phyloP scores from a whole-genome alignment of 305 asterid genomes.

The Andrographis paniculata region DNA sequence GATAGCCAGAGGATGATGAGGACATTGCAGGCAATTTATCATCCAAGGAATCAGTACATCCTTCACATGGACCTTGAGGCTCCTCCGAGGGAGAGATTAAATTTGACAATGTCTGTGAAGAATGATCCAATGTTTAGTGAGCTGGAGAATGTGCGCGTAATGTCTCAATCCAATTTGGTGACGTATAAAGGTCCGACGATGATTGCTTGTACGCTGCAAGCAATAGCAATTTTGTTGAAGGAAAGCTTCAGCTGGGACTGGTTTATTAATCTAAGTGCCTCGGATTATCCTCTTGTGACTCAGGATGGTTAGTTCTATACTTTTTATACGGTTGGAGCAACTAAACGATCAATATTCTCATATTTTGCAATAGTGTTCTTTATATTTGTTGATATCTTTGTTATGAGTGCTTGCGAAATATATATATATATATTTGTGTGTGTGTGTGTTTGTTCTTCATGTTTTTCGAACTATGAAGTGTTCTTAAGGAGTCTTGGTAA shows the following conservation, averaged over 20 bases:
- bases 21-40: slow-evolving; percentile 86
- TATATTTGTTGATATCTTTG: not conserved
- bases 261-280: slow-evolving; percentile 98
- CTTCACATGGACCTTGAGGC: slow-evolving; percentile 99
- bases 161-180: slow-evolving; percentile 95
- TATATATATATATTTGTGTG: too few relatives aligned
- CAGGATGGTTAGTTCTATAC: slow-evolving; percentile 96
- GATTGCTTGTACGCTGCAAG: slow-evolving; percentile 96
- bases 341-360: not conserved
- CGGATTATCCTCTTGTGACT: slow-evolving; percentile 94
- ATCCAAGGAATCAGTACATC: slow-evolving; percentile 88
- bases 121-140: slow-evolving; percentile 68
- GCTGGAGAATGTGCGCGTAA: slow-evolving; percentile 88
- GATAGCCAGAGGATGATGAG: slow-evolving; percentile 91
- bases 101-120: slow-evolving; percentile 80
- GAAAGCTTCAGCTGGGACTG: slow-evolving; percentile 88
- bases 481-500: too few relatives aligned
- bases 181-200: slow-evolving; percentile 95
- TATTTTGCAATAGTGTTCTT: slow-evolving; percentile 4
- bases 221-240: slow-evolving; percentile 73
- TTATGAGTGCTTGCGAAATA: too few relatives aligned
- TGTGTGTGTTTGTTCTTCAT: too few relatives aligned
- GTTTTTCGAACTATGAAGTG: too few relatives aligned
- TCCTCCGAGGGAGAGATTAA: slow-evolving; percentile 86
- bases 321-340: slow-evolving; percentile 10